Evolutionary conservation across 371 early-diverging fungal species (phyloP), one percentile per base, ranked within the genome.

Genomic region (Rhizopus microsporus): DNA sequence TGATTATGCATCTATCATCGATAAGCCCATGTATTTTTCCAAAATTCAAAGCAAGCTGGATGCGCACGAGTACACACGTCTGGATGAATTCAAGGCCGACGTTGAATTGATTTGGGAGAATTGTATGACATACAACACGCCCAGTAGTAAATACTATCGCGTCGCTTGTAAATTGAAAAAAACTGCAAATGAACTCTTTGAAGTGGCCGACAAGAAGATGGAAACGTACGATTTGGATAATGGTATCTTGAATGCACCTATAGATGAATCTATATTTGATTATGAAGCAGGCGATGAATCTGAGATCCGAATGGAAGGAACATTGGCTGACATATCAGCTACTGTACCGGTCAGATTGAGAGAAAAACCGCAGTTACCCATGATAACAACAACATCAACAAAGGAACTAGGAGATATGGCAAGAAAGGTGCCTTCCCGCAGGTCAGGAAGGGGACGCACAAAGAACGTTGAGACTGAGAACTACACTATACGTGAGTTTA

Each of bases 1-100:
- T 13, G 94, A 95, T 62, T 97, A 97, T 68, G 69, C 77, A 38
- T 78, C 83, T 0, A 66, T 92, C 34, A 86, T 94, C 56, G 73
- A 75, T 46, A 47, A 75, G 5, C 83, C 84, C 5, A 84, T 84
- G 83, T 81, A 77, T 8, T 83, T 87, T 53, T 62, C 67, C 6
- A 80, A 80, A 12, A 82, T 88, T 1, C 50, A 67, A 8, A 53
- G 72, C 7, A 79, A 78, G 51, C 40, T 87, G 23, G 56, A 59
- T 5, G 31, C 39, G 0, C 69, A 75, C 33, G 48, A 59, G 32
- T 88, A 86, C 42, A 54, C 39, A 0, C 48, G 44, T 10, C 42
- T 82, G 30, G 67, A 74, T 12, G 71, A 64, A 34, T 75, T 81
- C 10, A 61, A 79, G 60, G 62, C 58, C 12, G 93, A 93, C 59